Evolutionary conservation across 768 basidiomycete species (phyloP).

Genomic region (Termitomyces sp.): DNA sequence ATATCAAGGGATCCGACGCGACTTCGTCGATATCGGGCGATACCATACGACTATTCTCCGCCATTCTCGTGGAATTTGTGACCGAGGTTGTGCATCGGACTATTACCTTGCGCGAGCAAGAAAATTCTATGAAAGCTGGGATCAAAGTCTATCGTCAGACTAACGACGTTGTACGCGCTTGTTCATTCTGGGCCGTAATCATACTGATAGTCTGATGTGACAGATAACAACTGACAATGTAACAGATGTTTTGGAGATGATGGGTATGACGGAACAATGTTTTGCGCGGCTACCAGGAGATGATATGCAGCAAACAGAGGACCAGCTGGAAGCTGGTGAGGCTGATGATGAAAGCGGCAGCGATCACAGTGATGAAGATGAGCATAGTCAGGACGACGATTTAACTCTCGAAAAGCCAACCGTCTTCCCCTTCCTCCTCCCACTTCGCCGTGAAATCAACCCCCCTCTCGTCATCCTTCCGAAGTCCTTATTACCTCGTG

Average conservation of each 20-base stretch:
- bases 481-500: conserved; percentile 3
- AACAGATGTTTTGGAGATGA: conserved; percentile 40
- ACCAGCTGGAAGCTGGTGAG: conserved; percentile 2
- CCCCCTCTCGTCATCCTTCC: conserved; percentile 18
- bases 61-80: conserved; percentile 44
- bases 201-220: background rate
- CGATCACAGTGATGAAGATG: conserved; percentile 6
- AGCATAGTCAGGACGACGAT: conserved; percentile 3
- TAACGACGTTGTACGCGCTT: conserved; percentile 32
- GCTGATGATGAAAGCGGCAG: background rate
- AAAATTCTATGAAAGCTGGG: conserved; percentile 47
- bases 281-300: conserved; percentile 28
- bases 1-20: conserved; percentile 8
- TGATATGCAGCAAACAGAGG: background rate
- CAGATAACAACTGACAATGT: conserved; percentile 42
- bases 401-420: conserved; percentile 3
- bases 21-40: conserved; percentile 39
- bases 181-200: background rate
- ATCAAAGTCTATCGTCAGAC: conserved; percentile 54
- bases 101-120: conserved; percentile 54
- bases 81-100: conserved; percentile 43
- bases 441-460: conserved; percentile 18
- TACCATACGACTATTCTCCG: conserved; percentile 40
- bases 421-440: conserved; percentile 12
- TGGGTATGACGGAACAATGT: conserved; percentile 35